A percentile compares a stretch with the other conserved stretches of the same genome.
phyloP scores from a whole-genome alignment of 257 asterid genomes.

The Penstemon barbatus region DNA sequence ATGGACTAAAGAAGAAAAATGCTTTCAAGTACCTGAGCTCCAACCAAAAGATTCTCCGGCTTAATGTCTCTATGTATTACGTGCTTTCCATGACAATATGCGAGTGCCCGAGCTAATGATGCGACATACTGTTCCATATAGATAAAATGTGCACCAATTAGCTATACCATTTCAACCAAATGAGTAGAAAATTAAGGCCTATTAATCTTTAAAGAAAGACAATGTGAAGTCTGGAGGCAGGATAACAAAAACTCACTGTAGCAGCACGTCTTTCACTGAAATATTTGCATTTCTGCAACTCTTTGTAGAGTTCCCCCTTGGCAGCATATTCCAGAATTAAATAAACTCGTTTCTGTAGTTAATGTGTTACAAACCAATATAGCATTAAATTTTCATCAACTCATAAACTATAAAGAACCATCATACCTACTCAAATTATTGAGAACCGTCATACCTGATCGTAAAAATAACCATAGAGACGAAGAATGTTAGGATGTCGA shows the following conservation, averaged over 20 bases:
- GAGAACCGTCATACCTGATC: slow-evolving; percentile 49
- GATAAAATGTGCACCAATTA: neutral
- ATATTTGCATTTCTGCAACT: slow-evolving; percentile 68
- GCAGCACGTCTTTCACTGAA: slow-evolving; percentile 73
- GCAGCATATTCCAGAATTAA: slow-evolving; percentile 68
- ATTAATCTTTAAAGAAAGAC: neutral
- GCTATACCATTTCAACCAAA: neutral
- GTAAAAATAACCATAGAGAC: slow-evolving; percentile 71
- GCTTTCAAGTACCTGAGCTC: slow-evolving; percentile 68
- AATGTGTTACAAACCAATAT: slow-evolving; percentile 9
- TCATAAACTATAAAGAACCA: neutral
- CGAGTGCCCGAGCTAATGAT: slow-evolving; percentile 91
- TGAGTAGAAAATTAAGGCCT: neutral
- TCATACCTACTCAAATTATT: too few species aligned
- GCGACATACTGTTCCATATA: slow-evolving; percentile 71
- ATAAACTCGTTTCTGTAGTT: slow-evolving; percentile 63
- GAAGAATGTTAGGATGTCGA: slow-evolving; percentile 67
- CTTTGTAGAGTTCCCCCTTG: slow-evolving; percentile 77
- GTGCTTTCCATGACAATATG: slow-evolving; percentile 96
- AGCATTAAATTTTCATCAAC: neutral
- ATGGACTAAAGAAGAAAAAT: slow-evolving; percentile 1
- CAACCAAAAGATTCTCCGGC: slow-evolving; percentile 95
- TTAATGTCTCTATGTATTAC: slow-evolving; percentile 96
- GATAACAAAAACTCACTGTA: slow-evolving; percentile 46
- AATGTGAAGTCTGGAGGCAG: neutral